Conservation (phyloP, 345 rosid genomes). For the Gossypium longicalyx region DNA sequence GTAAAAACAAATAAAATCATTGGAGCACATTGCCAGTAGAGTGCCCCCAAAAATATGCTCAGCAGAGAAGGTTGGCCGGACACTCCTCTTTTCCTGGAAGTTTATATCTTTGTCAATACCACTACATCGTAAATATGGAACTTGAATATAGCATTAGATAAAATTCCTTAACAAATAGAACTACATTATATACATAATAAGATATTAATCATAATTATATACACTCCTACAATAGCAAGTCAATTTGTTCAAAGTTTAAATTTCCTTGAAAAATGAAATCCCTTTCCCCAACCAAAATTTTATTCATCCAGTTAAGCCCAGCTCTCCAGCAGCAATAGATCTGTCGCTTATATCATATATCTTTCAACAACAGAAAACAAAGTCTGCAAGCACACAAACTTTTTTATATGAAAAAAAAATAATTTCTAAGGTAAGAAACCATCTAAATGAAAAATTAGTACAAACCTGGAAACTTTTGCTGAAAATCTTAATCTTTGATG, state of each 20-base stretch:
- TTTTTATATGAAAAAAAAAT: neutral
- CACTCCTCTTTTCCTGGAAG: constrained; percentile 84
- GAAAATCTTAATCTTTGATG: constrained; percentile 87
- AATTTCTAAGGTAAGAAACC: neutral
- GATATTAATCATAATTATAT: neutral
- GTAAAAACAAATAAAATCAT: constrained; percentile 95
- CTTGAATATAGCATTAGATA: neutral
- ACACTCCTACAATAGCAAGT: neutral
- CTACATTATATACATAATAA: neutral
- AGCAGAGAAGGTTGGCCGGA: constrained; percentile 90
- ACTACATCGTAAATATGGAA: constrained; percentile 10
- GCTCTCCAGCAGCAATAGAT: neutral
- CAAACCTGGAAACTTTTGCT: constrained; percentile 93
- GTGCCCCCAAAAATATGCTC: constrained; percentile 92
- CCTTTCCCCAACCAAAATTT: neutral
- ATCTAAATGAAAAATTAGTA: constrained; percentile 9
- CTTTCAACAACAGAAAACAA: neutral
- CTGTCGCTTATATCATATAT: neutral
- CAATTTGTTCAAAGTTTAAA: neutral
- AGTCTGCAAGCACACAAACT: neutral
- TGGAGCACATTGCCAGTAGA: constrained; percentile 94
- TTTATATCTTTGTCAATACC: constrained; percentile 21
- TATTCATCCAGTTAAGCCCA: neutral
- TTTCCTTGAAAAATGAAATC: neutral
- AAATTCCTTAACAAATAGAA: neutral